These are phyloP conservation scores for Crassisporium funariophilum DNA, from an alignment of 768 basidiomycete genomes.

Conservation along the genomic window DNA sequence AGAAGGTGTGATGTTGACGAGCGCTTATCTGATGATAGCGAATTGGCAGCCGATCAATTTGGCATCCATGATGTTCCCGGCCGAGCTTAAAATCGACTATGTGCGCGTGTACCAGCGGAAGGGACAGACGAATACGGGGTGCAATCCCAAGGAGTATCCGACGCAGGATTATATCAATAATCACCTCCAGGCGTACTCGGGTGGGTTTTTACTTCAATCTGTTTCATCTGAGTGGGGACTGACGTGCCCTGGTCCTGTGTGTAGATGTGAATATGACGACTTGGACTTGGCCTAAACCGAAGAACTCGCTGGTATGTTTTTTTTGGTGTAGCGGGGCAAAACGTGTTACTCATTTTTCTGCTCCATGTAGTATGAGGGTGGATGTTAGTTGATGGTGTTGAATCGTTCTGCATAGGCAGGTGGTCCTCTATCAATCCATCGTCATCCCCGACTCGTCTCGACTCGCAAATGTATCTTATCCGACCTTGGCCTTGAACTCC, in stretches of 20 bases:
- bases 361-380: no score
- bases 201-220: constrained; percentile 42
- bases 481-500: no score
- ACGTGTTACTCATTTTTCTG: no score
- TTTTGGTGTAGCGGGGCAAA: neutral
- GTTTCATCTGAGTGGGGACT: constrained; percentile 2
- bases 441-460: no score
- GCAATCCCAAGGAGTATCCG: constrained; percentile 64
- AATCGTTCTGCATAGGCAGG: no score
- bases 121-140: constrained; percentile 61
- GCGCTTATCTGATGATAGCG: constrained; percentile 29
- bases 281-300: constrained; percentile 46
- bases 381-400: no score
- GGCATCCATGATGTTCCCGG: constrained; percentile 65
- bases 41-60: constrained; percentile 68
- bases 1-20: neutral
- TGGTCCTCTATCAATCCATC: no score
- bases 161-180: constrained; percentile 63
- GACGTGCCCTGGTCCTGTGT: neutral
- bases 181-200: constrained; percentile 59
- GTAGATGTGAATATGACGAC: constrained; percentile 44
- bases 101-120: constrained; percentile 79
- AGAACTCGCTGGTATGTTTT: constrained; percentile 28
- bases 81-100: constrained; percentile 74
- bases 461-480: no score